Evolutionary conservation across 2,329 filamentous ascomycete genomes (phyloP).

Genomic region (Trichoderma sp.): DNA sequence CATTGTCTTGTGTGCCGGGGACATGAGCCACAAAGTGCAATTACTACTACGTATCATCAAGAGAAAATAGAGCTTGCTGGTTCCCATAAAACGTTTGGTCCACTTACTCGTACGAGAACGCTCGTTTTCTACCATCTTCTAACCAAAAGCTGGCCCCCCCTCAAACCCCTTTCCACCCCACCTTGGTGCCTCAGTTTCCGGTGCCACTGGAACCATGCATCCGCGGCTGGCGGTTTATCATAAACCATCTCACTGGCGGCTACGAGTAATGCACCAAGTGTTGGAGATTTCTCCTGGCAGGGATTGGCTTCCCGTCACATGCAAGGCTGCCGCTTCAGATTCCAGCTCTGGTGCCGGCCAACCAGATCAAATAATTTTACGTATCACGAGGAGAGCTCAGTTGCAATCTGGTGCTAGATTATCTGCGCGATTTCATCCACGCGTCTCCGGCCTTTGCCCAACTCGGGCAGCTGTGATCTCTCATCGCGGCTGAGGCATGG

Average conservation of each 20-base stretch:
- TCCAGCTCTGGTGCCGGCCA: not conserved
- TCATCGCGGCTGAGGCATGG: not conserved
- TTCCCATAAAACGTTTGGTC: not conserved
- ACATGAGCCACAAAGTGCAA: not conserved
- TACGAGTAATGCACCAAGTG: slow-evolving; percentile 16
- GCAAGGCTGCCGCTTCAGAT: slow-evolving; percentile 11
- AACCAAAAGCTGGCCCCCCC: not conserved
- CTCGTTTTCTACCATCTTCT: not conserved
- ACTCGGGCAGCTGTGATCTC: not conserved
- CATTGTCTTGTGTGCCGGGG: not conserved
- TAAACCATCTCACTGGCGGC: not conserved
- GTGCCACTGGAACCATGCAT: slow-evolving; percentile 8
- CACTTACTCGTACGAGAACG: not conserved
- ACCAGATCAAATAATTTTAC: slow-evolving; percentile 11
- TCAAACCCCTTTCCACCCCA: slow-evolving; percentile 17
- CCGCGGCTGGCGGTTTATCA: not conserved
- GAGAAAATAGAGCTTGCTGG: not conserved
- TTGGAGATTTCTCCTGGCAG: slow-evolving; percentile 13
- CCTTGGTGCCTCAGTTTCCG: slow-evolving; percentile 13
- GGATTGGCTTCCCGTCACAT: slow-evolving; percentile 13
- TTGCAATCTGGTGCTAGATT: not conserved
- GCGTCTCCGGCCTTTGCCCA: not conserved
- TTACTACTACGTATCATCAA: not conserved
- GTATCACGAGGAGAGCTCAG: not conserved
- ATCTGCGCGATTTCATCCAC: not conserved